Percentiles rank a stretch among this genome's conserved stretches.
phyloP scores from a whole-genome alignment of 495 filamentous ascomycete genomes.

The Penicillium maclennaniae region DNA sequence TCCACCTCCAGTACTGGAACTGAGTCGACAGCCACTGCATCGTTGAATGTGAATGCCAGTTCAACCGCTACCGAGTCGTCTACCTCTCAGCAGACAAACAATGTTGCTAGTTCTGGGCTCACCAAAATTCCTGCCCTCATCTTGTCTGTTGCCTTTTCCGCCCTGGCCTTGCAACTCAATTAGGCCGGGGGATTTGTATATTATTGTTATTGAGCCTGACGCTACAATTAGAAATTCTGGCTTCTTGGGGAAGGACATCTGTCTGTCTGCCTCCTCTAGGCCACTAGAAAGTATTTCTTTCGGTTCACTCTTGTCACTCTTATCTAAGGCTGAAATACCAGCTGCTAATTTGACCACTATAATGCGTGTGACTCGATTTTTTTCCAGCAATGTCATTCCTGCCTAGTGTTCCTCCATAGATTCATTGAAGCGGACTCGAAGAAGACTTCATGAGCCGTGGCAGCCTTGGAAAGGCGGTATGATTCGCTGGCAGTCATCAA shows the following conservation, averaged over 20 bases:
- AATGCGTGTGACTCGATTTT: too few species aligned
- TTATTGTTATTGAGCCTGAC: not conserved
- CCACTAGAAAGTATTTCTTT: too few species aligned
- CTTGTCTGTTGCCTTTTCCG: not conserved
- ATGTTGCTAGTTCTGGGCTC: not conserved
- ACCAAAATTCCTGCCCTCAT: not conserved
- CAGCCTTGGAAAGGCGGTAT: too few species aligned
- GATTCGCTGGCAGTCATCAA: not conserved
- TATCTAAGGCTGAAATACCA: too few species aligned
- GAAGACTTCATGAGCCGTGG: too few species aligned
- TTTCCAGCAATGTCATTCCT: too few species aligned
- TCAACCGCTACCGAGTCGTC: not conserved
- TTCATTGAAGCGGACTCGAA: too few species aligned
- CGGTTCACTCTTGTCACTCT: too few species aligned
- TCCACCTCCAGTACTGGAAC: not conserved
- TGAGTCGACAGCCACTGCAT: not conserved
- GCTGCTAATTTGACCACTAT: too few species aligned
- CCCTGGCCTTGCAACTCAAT: not conserved
- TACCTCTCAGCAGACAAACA: not conserved
- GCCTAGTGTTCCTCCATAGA: too few species aligned
- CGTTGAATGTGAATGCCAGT: not conserved
- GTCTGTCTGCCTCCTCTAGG: too few species aligned
- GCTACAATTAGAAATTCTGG: not conserved
- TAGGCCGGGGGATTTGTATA: not conserved
- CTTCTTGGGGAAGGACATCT: not conserved